Evolutionary conservation across 805 yeast species (phyloP).

Genomic region (Metschnikowia matae): DNA sequence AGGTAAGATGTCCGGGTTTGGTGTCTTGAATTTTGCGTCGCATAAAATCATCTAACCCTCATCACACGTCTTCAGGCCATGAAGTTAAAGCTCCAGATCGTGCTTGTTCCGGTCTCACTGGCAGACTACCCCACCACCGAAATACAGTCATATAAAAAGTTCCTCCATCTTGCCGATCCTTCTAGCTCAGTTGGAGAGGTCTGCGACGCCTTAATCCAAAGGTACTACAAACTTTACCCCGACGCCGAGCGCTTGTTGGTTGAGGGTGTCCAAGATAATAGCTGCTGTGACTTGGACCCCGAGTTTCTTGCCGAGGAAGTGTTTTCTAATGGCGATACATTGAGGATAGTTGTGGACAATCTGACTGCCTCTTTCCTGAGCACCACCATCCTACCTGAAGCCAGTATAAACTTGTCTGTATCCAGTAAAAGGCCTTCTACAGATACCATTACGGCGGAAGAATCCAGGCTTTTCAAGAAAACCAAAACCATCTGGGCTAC

Average conservation of each 20-base stretch:
- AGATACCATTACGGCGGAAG: background rate
- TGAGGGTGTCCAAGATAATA: conserved; percentile 60
- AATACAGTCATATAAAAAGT: conserved; percentile 36
- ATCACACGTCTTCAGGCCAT: conserved; percentile 3
- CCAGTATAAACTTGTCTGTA: conserved; percentile 5
- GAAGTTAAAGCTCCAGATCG: conserved; percentile 34
- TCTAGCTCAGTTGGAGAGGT: conserved; percentile 45
- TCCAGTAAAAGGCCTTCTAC: conserved; percentile 4
- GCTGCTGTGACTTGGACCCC: conserved; percentile 74
- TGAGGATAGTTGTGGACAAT: conserved; percentile 35
- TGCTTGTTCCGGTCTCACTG: conserved; percentile 27
- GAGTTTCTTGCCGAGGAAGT: conserved; percentile 65
- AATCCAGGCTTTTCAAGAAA: conserved; percentile 7
- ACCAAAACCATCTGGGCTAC: conserved; percentile 16
- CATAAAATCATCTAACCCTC: background rate
- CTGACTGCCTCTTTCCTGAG: conserved; percentile 13
- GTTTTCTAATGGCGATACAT: conserved; percentile 39
- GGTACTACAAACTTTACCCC: conserved; percentile 65
- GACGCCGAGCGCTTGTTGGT: conserved; percentile 52
- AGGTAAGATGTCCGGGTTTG: background rate
- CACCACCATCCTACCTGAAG: conserved; percentile 7
- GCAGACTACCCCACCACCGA: conserved; percentile 20
- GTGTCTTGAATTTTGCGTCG: background rate
- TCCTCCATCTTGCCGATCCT: conserved; percentile 59
- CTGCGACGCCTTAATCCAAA: conserved; percentile 48